Evolutionary conservation across 2,329 filamentous ascomycete species (phyloP), one percentile per base, ranked within the genome.

Genomic region (Rachicladosporium sp.): DNA sequence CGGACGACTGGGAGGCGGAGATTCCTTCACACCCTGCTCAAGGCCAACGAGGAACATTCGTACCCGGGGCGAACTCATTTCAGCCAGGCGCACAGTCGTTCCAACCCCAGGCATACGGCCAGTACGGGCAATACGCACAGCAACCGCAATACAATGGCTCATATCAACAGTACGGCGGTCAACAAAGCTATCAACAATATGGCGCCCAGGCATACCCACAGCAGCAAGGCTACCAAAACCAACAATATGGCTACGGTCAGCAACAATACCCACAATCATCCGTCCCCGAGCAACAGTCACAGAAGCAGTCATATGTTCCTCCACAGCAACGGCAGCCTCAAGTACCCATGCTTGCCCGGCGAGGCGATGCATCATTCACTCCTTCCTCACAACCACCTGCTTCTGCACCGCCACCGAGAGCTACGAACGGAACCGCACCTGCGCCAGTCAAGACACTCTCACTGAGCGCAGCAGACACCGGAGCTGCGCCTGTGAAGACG

Each of bases 1-100:
- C 52, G 31, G 55, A 93, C 63, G 94, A 87, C 46, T 96, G 91
- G 84, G 88, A 96, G 67, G 57, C 61, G 44, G 57, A 56, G 41
- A 57, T 59, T 49, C 39, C 23, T 37, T 41, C 21, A 35, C 37
- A 7, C 34, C 39, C 10, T 34, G 48, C 44, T 41, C 42, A 38
- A 35, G 39, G 38, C n/a, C 45, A 35, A 29, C 36, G 35, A 21
- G 47, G 45, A 38, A 53, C 46, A 15, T 62, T 60, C 45, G 33
- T 40, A 13, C 54, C 53, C 21, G 55, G 55, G 13, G 54, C 52
- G 6, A 43, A 44, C 35, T 47, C 40, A 35, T 60, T 60, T 47
- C 46, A 48, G 31, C 60, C 60, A 7, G 59, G 59, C 42, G 60
- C 58, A 12, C 41, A 45, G 27, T 49, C 50, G 15, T 64, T 64